Conservation (phyloP, 2,329 filamentous ascomycete genomes). For the Colletotrichum liriopes region DNA sequence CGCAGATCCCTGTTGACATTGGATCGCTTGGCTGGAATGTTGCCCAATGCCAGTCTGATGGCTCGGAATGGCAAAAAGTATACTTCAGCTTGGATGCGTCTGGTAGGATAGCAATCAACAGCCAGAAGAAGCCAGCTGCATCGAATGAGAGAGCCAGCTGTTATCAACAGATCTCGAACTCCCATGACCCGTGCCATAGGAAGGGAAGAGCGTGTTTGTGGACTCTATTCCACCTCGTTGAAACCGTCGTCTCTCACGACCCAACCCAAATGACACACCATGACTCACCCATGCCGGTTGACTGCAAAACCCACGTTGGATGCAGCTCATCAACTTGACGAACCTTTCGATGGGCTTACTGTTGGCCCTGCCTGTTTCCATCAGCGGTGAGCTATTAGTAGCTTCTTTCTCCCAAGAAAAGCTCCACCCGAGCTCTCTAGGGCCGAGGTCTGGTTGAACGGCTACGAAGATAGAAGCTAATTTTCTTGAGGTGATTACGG, state of each 20-base stretch:
- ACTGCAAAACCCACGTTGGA: neutral
- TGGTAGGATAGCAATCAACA: neutral
- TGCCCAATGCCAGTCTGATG: slow-evolving; percentile 2
- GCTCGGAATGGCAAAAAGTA: slow-evolving; percentile 4
- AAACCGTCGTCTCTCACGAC: slow-evolving; percentile 3
- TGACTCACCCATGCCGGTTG: slow-evolving; percentile 25
- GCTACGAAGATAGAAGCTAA: slow-evolving; percentile 2
- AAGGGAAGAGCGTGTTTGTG: neutral
- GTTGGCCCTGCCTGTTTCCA: slow-evolving; percentile 17
- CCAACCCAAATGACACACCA: slow-evolving; percentile 25
- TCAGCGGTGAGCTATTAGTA: slow-evolving; percentile 23
- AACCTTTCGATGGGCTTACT: slow-evolving; percentile 23
- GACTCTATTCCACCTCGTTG: neutral
- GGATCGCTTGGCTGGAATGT: slow-evolving; percentile 5
- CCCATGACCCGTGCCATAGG: neutral
- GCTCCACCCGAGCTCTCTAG: slow-evolving; percentile 31
- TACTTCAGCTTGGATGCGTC: neutral
- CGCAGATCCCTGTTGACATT: slow-evolving; percentile 10
- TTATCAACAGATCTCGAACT: neutral
- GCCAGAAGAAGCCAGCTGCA: neutral
- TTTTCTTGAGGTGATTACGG: neutral
- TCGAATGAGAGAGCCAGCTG: neutral
- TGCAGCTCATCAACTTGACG: slow-evolving; percentile 1
- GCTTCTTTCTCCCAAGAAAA: slow-evolving; percentile 11
- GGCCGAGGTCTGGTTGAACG: slow-evolving; percentile 16